These are phyloP conservation scores for Thermochaetoides thermophila DNA, from an alignment of 495 filamentous ascomycete species.

Conservation along the genomic window DNA sequence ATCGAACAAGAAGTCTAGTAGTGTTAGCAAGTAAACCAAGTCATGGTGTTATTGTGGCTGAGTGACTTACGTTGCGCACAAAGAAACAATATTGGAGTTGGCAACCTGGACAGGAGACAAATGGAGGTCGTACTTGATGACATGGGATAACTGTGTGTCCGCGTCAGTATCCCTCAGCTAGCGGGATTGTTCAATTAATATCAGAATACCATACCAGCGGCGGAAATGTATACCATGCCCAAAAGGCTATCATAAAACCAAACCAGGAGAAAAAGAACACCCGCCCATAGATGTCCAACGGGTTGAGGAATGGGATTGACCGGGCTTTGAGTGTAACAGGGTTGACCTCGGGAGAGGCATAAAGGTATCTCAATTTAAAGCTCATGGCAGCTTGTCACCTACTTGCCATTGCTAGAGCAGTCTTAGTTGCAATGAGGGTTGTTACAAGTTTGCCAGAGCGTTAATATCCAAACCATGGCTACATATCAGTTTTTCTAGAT, in stretches of 20 bases:
- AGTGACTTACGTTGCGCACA: constrained; percentile 60
- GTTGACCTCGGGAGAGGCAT: constrained; percentile 48
- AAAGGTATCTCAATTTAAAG: constrained; percentile 36
- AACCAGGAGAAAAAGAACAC: constrained; percentile 91
- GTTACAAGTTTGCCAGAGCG: no score
- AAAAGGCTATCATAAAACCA: constrained; percentile 90
- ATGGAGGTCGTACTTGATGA: constrained; percentile 60
- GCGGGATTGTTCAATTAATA: neutral
- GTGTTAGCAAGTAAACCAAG: constrained; percentile 1
- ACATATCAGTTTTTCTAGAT: no score
- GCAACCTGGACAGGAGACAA: constrained; percentile 55
- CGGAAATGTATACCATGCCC: constrained; percentile 79
- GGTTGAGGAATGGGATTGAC: constrained; percentile 68
- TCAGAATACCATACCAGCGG: constrained; percentile 44
- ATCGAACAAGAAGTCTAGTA: constrained; percentile 65
- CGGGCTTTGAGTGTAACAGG: constrained; percentile 66
- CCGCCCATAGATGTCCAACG: constrained; percentile 64
- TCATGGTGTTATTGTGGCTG: neutral
- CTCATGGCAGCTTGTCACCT: constrained; percentile 14
- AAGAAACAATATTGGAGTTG: constrained; percentile 82
- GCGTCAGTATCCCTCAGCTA: neutral
- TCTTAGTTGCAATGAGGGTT: no score
- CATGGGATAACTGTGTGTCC: constrained; percentile 43
- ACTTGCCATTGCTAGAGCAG: no score
- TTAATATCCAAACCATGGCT: no score